Evolutionary conservation across 2,329 filamentous ascomycete species (phyloP).

Genomic region (Diaporthe citri): DNA sequence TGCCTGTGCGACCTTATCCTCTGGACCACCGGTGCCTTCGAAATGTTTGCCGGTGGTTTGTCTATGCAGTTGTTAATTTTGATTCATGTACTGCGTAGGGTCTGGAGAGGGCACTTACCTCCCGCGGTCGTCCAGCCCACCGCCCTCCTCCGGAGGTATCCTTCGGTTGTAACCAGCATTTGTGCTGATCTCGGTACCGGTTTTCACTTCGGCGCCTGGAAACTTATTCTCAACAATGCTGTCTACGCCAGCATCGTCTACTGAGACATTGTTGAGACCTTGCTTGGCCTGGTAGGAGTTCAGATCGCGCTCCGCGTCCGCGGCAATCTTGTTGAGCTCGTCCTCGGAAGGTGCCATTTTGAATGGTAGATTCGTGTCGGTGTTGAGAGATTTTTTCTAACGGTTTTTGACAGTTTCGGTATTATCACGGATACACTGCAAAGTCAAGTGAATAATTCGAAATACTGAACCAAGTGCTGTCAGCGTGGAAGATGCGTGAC

Average conservation of each 20-base stretch:
- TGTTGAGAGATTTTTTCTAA: background rate
- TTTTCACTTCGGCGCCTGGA: slow-evolving; percentile 54
- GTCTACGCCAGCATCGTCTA: slow-evolving; percentile 59
- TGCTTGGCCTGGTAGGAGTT: slow-evolving; percentile 64
- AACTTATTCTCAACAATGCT: slow-evolving; percentile 58
- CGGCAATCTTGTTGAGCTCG: slow-evolving; percentile 57
- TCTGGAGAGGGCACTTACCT: slow-evolving; percentile 51
- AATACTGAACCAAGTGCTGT: background rate
- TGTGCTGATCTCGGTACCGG: slow-evolving; percentile 59
- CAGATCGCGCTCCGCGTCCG: slow-evolving; percentile 60
- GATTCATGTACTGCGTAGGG: background rate
- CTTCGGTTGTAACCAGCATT: slow-evolving; percentile 60
- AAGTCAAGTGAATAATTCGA: background rate
- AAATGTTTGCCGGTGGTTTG: slow-evolving; percentile 59
- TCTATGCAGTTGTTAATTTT: slow-evolving; percentile 47
- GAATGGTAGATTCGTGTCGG: background rate
- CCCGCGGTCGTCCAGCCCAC: slow-evolving; percentile 57
- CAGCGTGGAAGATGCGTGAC: background rate
- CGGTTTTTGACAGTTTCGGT: background rate
- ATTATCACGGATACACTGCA: background rate
- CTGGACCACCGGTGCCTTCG: slow-evolving; percentile 58
- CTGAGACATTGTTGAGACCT: slow-evolving; percentile 54
- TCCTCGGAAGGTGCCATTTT: slow-evolving; percentile 44
- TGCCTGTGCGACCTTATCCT: slow-evolving; percentile 53
- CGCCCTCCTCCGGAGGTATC: slow-evolving; percentile 60